Evolutionary conservation across 2,329 filamentous ascomycete genomes (phyloP).

Genomic region (Trichophyton mentagrophytes): DNA sequence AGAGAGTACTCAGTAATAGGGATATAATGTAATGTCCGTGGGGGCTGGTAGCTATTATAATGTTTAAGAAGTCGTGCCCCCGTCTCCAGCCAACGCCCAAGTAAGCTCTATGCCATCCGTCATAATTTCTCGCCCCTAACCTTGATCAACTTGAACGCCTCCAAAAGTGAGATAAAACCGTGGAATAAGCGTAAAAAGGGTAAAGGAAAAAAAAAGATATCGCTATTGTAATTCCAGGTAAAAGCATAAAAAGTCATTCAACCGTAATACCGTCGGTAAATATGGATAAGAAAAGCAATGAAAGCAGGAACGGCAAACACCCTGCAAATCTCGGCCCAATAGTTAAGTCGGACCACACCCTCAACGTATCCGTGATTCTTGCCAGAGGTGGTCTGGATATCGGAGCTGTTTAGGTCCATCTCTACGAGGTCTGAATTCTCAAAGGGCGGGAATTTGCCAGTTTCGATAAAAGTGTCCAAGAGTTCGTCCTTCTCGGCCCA

Average conservation of each 20-base stretch:
- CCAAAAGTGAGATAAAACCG: background rate
- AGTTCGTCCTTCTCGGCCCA: conserved; percentile 90
- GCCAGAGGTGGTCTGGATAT: conserved; percentile 19
- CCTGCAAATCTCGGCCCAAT: conserved; percentile 24
- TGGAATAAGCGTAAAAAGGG: too few relatives aligned
- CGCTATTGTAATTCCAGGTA: background rate
- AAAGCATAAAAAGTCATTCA: background rate
- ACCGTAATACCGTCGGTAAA: background rate
- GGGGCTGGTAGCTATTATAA: background rate
- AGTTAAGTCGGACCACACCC: conserved; percentile 24
- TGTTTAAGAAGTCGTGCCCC: background rate
- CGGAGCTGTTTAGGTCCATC: conserved; percentile 24
- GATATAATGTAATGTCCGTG: background rate
- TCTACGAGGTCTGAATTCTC: conserved; percentile 42
- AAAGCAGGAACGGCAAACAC: conserved; percentile 22
- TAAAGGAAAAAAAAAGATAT: too few relatives aligned
- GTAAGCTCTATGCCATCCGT: background rate
- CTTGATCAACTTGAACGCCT: background rate
- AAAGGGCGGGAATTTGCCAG: conserved; percentile 61
- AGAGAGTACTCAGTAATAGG: background rate
- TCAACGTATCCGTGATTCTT: conserved; percentile 19
- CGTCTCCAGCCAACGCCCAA: background rate
- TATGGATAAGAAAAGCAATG: conserved; percentile 13
- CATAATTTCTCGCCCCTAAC: background rate
- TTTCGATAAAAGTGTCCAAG: conserved; percentile 67